Evolutionary conservation across 108 stramenopile species (phyloP).

Genomic region (Nannochloropsis granulata): DNA sequence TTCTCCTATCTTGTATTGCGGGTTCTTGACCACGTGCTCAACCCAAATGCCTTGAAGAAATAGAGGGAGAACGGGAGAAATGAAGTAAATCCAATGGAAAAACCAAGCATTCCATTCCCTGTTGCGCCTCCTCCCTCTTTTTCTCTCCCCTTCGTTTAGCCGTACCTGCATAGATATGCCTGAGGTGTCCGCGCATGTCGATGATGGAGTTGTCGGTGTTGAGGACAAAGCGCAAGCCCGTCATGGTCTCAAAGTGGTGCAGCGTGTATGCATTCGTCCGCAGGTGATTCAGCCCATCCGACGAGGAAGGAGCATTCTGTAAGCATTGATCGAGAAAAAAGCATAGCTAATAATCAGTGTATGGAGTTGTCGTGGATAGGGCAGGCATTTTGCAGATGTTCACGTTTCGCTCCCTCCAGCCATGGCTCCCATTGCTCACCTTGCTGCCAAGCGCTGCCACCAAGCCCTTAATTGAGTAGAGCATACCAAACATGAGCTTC

Average conservation of each 20-base stretch:
- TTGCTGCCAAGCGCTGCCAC: neutral
- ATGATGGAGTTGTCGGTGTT: slow-evolving; percentile 29
- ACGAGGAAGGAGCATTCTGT: neutral
- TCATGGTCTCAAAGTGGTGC: slow-evolving; percentile 27
- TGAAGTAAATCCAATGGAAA: too few relatives aligned
- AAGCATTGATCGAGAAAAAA: neutral
- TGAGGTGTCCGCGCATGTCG: slow-evolving; percentile 9
- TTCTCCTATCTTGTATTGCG: slow-evolving; percentile 6
- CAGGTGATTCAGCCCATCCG: neutral
- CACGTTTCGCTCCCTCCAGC: neutral
- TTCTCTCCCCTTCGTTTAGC: too few relatives aligned
- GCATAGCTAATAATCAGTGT: too few relatives aligned
- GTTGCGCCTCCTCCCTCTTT: too few relatives aligned
- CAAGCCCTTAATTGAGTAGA: slow-evolving; percentile 26
- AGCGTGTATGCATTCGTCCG: slow-evolving; percentile 24
- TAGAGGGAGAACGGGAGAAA: too few relatives aligned
- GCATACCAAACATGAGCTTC: slow-evolving; percentile 36
- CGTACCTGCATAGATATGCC: slow-evolving; percentile 11
- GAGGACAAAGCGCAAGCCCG: slow-evolving; percentile 32
- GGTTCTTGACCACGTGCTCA: slow-evolving; percentile 22
- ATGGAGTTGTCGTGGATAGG: too few relatives aligned
- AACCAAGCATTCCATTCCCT: too few relatives aligned
- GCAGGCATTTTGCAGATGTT: too few relatives aligned
- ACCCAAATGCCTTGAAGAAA: slow-evolving; percentile 1
- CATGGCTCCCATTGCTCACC: neutral